Evolutionary conservation across 2,329 filamentous ascomycete genomes (phyloP).

Genomic region (Diaporthe citriasiana): DNA sequence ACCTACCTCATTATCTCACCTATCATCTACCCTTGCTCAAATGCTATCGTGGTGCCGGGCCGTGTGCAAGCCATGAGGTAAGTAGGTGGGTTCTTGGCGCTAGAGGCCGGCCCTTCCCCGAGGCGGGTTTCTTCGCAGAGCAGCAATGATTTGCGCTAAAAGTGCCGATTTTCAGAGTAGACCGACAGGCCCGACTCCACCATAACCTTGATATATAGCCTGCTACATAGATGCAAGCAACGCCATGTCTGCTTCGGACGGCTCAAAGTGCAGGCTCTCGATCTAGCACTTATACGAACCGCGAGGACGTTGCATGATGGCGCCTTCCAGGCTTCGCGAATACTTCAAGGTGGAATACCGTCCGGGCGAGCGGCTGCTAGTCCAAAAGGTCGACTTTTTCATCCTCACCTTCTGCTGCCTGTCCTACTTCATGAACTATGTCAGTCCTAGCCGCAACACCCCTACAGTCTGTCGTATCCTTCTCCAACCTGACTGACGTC

Average conservation of each 20-base stretch:
- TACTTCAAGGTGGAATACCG: constrained; percentile 54
- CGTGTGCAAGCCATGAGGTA: constrained; percentile 14
- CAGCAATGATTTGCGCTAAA: constrained; percentile 10
- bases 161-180: constrained; percentile 10
- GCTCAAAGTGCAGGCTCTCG: neutral
- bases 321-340: constrained; percentile 45
- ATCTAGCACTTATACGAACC: neutral
- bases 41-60: constrained; percentile 19
- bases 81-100: constrained; percentile 25
- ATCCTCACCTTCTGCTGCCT: constrained; percentile 75
- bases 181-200: constrained; percentile 6
- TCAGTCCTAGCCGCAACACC: constrained; percentile 2
- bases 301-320: neutral
- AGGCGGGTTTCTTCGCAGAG: neutral
- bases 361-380: constrained; percentile 57
- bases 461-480: neutral
- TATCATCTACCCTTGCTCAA: constrained; percentile 2
- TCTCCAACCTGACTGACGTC: constrained; percentile 5
- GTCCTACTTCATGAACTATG: constrained; percentile 62
- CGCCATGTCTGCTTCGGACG: neutral
- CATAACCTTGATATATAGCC: neutral
- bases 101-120: neutral
- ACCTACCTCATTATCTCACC: constrained; percentile 1
- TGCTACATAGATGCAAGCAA: neutral
- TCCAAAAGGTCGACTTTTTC: constrained; percentile 74